Percentiles rank a stretch among this genome's conserved stretches.
These are phyloP conservation scores for Gynochthodes officinalis DNA, from an alignment of 257 asterid species.

Conservation along the genomic window DNA sequence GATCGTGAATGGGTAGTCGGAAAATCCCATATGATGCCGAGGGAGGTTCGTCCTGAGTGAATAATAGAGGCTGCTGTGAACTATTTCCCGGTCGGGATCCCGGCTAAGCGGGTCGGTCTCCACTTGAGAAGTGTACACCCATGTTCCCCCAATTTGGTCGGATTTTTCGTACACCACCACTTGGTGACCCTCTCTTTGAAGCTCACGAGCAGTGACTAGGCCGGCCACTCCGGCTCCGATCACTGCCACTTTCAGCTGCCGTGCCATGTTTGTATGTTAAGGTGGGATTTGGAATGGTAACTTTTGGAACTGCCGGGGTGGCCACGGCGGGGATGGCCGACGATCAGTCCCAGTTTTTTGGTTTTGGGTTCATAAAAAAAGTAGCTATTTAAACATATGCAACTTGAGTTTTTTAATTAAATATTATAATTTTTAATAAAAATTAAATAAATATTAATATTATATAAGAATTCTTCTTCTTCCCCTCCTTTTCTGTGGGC, in stretches of 20 bases:
- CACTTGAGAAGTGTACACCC: slow-evolving; percentile 9
- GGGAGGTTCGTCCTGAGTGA: slow-evolving; percentile 22
- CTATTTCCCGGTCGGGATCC: slow-evolving; percentile 16
- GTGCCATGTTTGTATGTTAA: slow-evolving; percentile 5
- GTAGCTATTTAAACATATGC: no score
- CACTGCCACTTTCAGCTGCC: slow-evolving; percentile 45
- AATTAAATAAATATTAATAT: no score
- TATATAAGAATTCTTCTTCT: no score
- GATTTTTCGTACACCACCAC: slow-evolving; percentile 43
- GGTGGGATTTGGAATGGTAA: no score
- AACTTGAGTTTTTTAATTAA: no score
- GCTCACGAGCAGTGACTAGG: slow-evolving; percentile 42
- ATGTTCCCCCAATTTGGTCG: slow-evolving; percentile 20
- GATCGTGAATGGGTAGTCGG: slow-evolving; percentile 15
- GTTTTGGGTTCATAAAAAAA: no score
- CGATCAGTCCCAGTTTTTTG: no score
- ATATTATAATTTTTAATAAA: no score
- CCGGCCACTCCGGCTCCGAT: slow-evolving; percentile 61
- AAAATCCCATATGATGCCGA: slow-evolving; percentile 12
- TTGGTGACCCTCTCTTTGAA: slow-evolving; percentile 33
- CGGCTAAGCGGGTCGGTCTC: slow-evolving; percentile 20
- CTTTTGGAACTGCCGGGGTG: no score
- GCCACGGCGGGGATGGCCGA: no score
- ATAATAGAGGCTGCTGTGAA: slow-evolving; percentile 21
- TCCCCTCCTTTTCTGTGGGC: no score